These are phyloP conservation scores for Rhodotorula mucilaginosa DNA, from an alignment of 1,284 basidiomycete genomes.

Conservation along the genomic window DNA sequence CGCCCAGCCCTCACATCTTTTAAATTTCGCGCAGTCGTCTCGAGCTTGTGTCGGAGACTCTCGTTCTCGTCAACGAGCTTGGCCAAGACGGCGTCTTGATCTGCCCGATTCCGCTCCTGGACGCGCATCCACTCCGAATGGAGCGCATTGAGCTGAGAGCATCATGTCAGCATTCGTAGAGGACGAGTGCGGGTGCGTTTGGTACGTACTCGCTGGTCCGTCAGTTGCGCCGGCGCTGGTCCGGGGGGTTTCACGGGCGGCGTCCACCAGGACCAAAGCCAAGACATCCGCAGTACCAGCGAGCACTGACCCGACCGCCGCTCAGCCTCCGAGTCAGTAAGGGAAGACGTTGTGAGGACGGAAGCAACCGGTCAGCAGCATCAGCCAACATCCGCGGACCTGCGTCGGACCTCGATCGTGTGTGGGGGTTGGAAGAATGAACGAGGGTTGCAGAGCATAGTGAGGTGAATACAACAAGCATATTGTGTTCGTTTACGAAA, in stretches of 20 bases:
- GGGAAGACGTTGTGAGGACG: too few relatives aligned
- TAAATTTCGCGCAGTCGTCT: slow-evolving; percentile 1
- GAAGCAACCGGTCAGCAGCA: too few relatives aligned
- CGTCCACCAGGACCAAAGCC: slow-evolving; percentile 4
- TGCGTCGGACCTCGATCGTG: too few relatives aligned
- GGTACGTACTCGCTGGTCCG: slow-evolving; percentile 1
- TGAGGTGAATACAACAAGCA: not conserved
- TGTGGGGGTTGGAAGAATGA: too few relatives aligned
- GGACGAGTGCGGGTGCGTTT: too few relatives aligned
- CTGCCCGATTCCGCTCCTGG: not conserved
- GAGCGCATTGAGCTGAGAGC: slow-evolving; percentile 1
- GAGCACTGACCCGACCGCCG: too few relatives aligned
- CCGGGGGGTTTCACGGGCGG: not conserved
- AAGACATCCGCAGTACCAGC: not conserved
- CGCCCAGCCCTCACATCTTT: slow-evolving; percentile 21
- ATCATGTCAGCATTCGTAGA: too few relatives aligned
- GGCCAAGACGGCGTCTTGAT: not conserved
- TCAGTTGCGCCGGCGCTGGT: not conserved
- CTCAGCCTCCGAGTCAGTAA: too few relatives aligned
- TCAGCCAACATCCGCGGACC: too few relatives aligned
- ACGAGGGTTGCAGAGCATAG: too few relatives aligned
- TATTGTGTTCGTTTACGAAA: not conserved
- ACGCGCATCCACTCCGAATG: slow-evolving; percentile 12
- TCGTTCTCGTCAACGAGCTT: slow-evolving; percentile 17
- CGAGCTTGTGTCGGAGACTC: not conserved